Conservation (phyloP, 768 basidiomycete species). For the Auricularia cornea region DNA sequence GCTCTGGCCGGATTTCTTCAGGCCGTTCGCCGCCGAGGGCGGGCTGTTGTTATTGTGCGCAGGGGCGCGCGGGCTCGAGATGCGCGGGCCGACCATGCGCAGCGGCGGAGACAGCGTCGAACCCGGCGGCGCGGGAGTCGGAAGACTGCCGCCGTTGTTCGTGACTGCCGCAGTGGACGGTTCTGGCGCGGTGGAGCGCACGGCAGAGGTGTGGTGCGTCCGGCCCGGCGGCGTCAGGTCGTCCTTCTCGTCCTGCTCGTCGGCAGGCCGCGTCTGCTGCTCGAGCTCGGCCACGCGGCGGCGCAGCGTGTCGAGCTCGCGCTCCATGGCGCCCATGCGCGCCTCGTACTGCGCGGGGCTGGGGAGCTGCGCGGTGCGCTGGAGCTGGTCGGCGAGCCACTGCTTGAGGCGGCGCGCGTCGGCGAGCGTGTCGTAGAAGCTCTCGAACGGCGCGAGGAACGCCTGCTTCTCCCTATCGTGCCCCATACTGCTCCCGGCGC, state of each 20-base stretch:
- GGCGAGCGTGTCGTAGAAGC: conserved; percentile 77
- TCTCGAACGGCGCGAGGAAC: conserved; percentile 74
- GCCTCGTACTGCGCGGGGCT: not conserved
- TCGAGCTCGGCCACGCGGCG: not conserved
- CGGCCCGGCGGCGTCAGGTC: not conserved
- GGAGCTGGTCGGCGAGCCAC: conserved; percentile 69
- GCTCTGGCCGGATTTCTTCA: not conserved
- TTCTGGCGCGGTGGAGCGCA: not conserved
- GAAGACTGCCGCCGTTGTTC: not conserved
- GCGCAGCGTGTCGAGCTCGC: not conserved
- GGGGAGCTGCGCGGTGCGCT: conserved; percentile 42
- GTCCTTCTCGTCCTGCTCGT: not conserved
- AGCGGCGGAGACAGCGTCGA: not conserved
- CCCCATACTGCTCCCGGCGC: conserved; percentile 9
- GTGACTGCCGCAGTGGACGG: not conserved
- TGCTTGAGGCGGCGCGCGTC: conserved; percentile 71
- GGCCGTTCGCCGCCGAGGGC: not conserved
- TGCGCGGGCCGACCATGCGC: not conserved
- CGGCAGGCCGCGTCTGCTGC: not conserved
- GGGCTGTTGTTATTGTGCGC: not conserved
- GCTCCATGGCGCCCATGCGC: not conserved
- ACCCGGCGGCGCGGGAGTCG: not conserved
- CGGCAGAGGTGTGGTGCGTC: not conserved
- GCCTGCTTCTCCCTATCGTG: conserved; percentile 31
- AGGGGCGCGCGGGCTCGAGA: not conserved